These are phyloP conservation scores for Tylopilus rubrobrunneus DNA, from an alignment of 768 basidiomycete species.

Conservation along the genomic window DNA sequence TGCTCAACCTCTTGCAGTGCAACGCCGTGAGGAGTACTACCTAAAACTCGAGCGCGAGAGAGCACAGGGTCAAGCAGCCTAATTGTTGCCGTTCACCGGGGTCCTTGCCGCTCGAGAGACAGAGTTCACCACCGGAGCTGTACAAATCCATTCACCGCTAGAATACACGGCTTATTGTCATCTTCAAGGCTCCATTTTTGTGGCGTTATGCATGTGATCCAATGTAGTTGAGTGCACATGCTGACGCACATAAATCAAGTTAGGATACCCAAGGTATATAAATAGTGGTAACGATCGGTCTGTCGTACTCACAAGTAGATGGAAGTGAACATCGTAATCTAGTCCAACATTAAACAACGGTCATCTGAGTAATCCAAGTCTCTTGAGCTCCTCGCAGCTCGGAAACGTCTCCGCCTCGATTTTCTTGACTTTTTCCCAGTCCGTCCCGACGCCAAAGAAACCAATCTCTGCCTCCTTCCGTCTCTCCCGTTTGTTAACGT, in stretches of 20 bases:
- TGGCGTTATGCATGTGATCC: constrained; percentile 4
- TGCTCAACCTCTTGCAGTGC: constrained; percentile 48
- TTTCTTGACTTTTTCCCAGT: constrained; percentile 82
- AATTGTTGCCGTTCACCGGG: not conserved
- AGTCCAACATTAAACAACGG: constrained; percentile 11
- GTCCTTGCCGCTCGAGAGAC: not conserved
- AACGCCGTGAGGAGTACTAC: constrained; percentile 82
- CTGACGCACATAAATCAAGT: not conserved
- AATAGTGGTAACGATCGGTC: constrained; percentile 14
- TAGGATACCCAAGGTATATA: constrained; percentile 20
- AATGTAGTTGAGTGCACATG: not conserved
- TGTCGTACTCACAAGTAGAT: not conserved
- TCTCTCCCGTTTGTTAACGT: constrained; percentile 63
- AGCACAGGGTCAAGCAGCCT: constrained; percentile 18
- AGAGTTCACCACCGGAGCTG: constrained; percentile 5
- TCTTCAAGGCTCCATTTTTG: constrained; percentile 9
- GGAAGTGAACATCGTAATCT: constrained; percentile 8
- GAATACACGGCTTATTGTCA: constrained; percentile 12
- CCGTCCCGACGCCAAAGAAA: constrained; percentile 86
- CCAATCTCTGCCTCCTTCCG: constrained; percentile 76
- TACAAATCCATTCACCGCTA: constrained; percentile 8
- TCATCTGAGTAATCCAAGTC: constrained; percentile 52
- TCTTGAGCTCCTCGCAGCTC: constrained; percentile 75
- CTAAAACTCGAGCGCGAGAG: constrained; percentile 72
- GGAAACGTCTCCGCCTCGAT: constrained; percentile 69